Percentiles rank a stretch among this genome's conserved stretches.
Evolutionary conservation across 768 basidiomycete species (phyloP).

Genomic region (Leccinum longicurvipes): DNA sequence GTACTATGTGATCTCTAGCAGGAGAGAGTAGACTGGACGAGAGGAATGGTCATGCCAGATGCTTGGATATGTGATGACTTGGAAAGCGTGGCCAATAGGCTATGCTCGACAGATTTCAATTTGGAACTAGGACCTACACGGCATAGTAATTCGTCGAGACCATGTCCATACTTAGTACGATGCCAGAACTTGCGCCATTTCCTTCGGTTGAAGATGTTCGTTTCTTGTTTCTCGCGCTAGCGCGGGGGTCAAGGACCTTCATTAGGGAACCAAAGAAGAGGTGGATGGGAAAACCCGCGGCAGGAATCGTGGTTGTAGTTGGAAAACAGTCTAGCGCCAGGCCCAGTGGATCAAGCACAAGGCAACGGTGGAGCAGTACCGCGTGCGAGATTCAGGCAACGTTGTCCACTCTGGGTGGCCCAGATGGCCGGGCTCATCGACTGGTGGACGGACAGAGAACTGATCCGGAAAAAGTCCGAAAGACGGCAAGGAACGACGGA

Average conservation of each 20-base stretch:
- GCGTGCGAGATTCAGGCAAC: slow-evolving; percentile 20
- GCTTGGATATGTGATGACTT: neutral
- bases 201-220: slow-evolving; percentile 35
- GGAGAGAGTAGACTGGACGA: neutral
- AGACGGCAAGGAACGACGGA: neutral
- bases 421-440: slow-evolving; percentile 12
- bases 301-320: neutral
- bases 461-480: neutral
- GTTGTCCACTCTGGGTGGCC: neutral
- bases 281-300: neutral
- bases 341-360: neutral
- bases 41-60: neutral
- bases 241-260: slow-evolving; percentile 6
- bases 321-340: neutral
- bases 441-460: neutral
- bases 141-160: slow-evolving; percentile 52
- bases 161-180: slow-evolving; percentile 56
- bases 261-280: slow-evolving; percentile 6
- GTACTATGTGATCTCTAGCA: neutral
- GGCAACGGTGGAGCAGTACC: slow-evolving; percentile 13
- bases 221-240: slow-evolving; percentile 10
- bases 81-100: neutral
- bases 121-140: slow-evolving; percentile 39
- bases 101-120: neutral
- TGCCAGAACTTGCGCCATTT: slow-evolving; percentile 47